A percentile compares a stretch with the other conserved stretches of the same genome.
These are phyloP conservation scores for Huiozyma naganishii DNA, from an alignment of 805 yeast genomes.

Conservation along the genomic window DNA sequence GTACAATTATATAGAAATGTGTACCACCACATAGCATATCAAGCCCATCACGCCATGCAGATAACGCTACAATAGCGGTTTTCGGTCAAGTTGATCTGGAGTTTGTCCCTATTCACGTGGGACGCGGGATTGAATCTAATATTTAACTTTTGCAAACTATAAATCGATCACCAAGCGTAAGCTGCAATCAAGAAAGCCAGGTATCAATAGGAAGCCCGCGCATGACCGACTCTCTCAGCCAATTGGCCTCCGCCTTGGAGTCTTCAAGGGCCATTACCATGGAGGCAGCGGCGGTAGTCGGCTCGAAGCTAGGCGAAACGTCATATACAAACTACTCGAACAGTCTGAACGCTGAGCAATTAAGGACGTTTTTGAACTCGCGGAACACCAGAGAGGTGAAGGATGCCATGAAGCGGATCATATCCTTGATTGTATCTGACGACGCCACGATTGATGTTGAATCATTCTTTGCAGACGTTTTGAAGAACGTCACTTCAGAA, in stretches of 20 bases:
- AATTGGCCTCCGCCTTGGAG: conserved; percentile 62
- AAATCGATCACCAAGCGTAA: too few species aligned
- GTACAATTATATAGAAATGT: not conserved
- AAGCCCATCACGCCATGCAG: not conserved
- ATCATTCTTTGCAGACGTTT: conserved; percentile 68
- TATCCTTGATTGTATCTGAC: conserved; percentile 34
- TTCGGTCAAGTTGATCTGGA: too few species aligned
- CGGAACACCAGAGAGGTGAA: conserved; percentile 53
- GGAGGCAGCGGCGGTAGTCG: conserved; percentile 76
- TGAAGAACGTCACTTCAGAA: conserved; percentile 70
- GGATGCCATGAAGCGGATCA: conserved; percentile 48
- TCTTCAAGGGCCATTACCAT: conserved; percentile 69
- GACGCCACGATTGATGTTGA: conserved; percentile 31
- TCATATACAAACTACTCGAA: conserved; percentile 34
- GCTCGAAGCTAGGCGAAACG: conserved; percentile 53
- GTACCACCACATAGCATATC: not conserved
- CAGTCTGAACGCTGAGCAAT: conserved; percentile 51
- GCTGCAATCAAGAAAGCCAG: too few species aligned
- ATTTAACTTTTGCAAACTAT: too few species aligned
- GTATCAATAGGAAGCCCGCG: not conserved
- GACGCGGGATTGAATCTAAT: too few species aligned
- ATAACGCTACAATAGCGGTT: not conserved
- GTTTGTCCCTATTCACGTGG: too few species aligned
- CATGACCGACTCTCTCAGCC: conserved; percentile 50
- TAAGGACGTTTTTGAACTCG: conserved; percentile 56